These are phyloP conservation scores for Erodium trifolium DNA, from an alignment of 441 rosid genomes.

Conservation along the genomic window DNA sequence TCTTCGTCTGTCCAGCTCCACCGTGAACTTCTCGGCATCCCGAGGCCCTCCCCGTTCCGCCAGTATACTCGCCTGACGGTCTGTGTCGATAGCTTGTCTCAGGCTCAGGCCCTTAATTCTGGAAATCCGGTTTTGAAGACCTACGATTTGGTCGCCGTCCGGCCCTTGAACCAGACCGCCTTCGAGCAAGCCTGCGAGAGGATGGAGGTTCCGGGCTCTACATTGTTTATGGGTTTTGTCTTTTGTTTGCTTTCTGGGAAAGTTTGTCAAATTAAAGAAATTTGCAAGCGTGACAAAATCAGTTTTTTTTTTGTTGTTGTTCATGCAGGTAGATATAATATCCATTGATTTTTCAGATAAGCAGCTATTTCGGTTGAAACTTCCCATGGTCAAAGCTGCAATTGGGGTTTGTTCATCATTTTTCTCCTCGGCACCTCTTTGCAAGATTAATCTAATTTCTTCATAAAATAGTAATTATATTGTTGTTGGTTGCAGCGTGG, in stretches of 20 bases:
- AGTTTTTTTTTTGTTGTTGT: not conserved
- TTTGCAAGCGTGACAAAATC: too few species aligned
- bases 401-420: constrained; percentile 39
- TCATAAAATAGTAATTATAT: not conserved
- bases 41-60: constrained; percentile 63
- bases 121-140: constrained; percentile 64
- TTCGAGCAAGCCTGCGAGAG: constrained; percentile 65
- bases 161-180: constrained; percentile 58
- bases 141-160: constrained; percentile 65
- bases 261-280: too few species aligned
- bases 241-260: not conserved
- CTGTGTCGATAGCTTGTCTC: constrained; percentile 41
- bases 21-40: constrained; percentile 62
- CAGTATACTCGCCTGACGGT: constrained; percentile 90
- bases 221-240: not conserved
- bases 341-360: constrained; percentile 59
- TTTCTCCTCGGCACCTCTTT: not conserved
- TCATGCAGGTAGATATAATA: constrained; percentile 61
- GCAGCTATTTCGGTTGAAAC: constrained; percentile 58
- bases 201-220: constrained; percentile 43
- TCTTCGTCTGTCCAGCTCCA: constrained; percentile 58
- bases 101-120: constrained; percentile 51
- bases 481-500: constrained; percentile 48
- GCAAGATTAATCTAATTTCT: not conserved
- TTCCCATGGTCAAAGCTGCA: constrained; percentile 58